phyloP scores from a whole-genome alignment of 352 stramenopile genomes.

The Aphanomyces astaci region DNA sequence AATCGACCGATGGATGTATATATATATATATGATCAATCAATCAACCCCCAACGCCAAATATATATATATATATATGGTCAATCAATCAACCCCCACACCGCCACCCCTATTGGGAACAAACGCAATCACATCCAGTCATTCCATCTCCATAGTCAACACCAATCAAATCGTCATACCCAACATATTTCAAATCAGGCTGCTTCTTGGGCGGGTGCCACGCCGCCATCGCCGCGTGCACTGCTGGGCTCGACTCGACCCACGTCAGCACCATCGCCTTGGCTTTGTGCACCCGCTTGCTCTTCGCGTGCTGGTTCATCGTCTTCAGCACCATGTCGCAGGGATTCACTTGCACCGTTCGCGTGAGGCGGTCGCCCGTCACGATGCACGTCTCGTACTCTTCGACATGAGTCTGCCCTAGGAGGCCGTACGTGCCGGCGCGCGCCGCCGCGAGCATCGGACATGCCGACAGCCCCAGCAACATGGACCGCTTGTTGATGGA shows the following conservation, averaged over 20 bases:
- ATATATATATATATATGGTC: no score
- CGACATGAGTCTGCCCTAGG: background rate
- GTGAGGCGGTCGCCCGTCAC: background rate
- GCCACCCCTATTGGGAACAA: no score
- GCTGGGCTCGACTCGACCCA: background rate
- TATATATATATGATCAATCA: no score
- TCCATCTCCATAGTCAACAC: no score
- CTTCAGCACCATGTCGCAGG: background rate
- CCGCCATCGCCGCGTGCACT: background rate
- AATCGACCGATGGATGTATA: no score
- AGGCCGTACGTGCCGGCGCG: background rate
- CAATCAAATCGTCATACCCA: no score
- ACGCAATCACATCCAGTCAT: no score
- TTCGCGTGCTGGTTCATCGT: background rate
- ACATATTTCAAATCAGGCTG: conserved; percentile 14
- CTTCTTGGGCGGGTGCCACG: conserved; percentile 6
- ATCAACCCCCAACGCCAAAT: no score
- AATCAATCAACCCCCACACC: no score
- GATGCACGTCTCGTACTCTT: background rate
- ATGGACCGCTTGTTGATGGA: conserved; percentile 39
- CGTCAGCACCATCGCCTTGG: background rate
- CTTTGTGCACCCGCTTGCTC: background rate
- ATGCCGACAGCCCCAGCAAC: background rate
- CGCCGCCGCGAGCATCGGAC: background rate
- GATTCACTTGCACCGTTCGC: background rate